Conservation (phyloP, 2,329 filamentous ascomycete genomes). For the Exophiala oligosperma region DNA sequence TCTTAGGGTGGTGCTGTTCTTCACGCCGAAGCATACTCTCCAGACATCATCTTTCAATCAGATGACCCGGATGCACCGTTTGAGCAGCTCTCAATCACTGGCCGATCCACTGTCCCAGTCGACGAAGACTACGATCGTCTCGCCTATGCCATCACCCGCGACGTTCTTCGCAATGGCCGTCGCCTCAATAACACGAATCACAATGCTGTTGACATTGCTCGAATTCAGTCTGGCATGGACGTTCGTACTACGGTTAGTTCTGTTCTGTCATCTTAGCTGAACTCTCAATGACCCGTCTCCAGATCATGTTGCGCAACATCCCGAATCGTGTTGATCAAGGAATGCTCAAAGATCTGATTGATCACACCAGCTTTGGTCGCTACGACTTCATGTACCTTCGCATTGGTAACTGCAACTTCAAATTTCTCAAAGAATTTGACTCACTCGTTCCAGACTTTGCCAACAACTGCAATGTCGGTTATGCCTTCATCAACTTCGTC, state of each 20-base stretch:
- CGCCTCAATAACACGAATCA: conserved; percentile 36
- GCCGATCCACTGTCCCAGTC: conserved; percentile 41
- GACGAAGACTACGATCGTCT: conserved; percentile 34
- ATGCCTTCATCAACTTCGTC: conserved; percentile 94
- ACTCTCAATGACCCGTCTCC: conserved; percentile 12
- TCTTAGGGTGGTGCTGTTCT: conserved; percentile 37
- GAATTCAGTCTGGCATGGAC: conserved; percentile 62
- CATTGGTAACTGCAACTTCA: conserved; percentile 57
- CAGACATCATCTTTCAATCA: conserved; percentile 8
- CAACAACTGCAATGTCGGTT: conserved; percentile 88
- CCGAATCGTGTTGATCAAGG: conserved; percentile 80
- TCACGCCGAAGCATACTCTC: conserved; percentile 10
- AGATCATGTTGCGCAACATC: conserved; percentile 95
- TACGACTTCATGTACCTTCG: conserved; percentile 96
- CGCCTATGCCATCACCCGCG: conserved; percentile 24
- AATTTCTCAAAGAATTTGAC: background rate
- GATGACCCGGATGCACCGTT: conserved; percentile 17
- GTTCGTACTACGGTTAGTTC: conserved; percentile 70
- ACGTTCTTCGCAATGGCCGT: conserved; percentile 19
- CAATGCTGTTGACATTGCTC: conserved; percentile 45
- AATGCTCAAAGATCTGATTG: conserved; percentile 76
- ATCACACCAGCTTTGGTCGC: conserved; percentile 73
- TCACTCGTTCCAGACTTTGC: conserved; percentile 60
- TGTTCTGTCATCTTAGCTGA: background rate
- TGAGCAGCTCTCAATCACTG: conserved; percentile 36